These are phyloP conservation scores for Viola odorata DNA, from an alignment of 345 rosid species.

Conservation along the genomic window DNA sequence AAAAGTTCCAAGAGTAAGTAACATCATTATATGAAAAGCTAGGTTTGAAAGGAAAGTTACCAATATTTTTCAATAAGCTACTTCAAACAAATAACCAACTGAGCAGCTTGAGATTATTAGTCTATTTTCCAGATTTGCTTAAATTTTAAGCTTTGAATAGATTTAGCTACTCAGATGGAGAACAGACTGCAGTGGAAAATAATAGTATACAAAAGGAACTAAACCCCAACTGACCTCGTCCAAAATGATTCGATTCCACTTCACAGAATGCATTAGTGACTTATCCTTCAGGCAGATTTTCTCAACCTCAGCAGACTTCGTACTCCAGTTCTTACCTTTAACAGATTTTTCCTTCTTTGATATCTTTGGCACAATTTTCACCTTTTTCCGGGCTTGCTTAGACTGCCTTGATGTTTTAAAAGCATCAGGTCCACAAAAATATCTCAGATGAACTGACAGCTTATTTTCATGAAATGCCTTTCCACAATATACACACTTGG, in stretches of 20 bases:
- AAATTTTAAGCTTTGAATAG: neutral
- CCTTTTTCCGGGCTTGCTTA: conserved; percentile 67
- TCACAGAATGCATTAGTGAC: conserved; percentile 70
- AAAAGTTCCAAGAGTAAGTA: neutral
- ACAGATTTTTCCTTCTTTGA: conserved; percentile 21
- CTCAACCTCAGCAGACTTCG: conserved; percentile 11
- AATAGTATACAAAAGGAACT: too few relatives aligned
- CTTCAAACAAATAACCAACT: neutral
- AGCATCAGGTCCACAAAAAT: conserved; percentile 80
- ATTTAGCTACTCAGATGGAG: too few relatives aligned
- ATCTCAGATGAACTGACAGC: conserved; percentile 49
- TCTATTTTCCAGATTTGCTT: neutral
- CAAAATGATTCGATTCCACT: conserved; percentile 81
- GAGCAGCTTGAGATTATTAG: neutral
- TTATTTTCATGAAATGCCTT: conserved; percentile 46
- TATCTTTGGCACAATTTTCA: conserved; percentile 12
- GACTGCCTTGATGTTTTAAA: conserved; percentile 69
- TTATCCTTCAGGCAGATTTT: conserved; percentile 28
- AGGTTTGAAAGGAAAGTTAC: neutral
- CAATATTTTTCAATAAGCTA: neutral
- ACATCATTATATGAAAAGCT: neutral
- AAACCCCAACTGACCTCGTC: conserved; percentile 63
- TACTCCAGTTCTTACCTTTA: conserved; percentile 5
- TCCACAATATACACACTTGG: conserved; percentile 56
- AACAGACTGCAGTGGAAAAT: too few relatives aligned